Evolutionary conservation across 108 stramenopile species (phyloP).

Genomic region (Asterionellopsis glacialis): DNA sequence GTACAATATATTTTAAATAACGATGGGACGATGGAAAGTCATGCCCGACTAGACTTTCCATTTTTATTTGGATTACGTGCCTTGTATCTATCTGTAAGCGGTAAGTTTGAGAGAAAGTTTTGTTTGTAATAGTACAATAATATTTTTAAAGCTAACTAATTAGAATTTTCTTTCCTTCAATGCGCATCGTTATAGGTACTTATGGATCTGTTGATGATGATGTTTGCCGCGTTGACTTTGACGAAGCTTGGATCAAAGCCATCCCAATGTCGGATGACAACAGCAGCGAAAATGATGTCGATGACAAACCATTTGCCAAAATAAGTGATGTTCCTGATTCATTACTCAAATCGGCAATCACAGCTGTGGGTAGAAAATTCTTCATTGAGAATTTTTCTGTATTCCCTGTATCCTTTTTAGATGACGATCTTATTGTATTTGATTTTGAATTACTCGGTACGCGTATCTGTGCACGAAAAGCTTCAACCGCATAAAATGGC

Average conservation of each 20-base stretch:
- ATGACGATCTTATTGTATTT: conserved; percentile 73
- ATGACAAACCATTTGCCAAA: conserved; percentile 28
- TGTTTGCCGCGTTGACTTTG: conserved; percentile 67
- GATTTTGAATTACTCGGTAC: conserved; percentile 75
- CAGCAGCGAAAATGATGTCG: background rate
- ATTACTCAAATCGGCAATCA: conserved; percentile 37
- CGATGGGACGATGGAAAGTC: conserved; percentile 51
- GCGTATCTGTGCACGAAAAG: conserved; percentile 69
- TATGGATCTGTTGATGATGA: conserved; percentile 48
- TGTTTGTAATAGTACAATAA: too few relatives aligned
- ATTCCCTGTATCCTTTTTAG: conserved; percentile 70
- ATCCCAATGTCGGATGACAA: background rate
- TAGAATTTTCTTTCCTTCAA: too few relatives aligned
- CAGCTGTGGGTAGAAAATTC: conserved; percentile 35
- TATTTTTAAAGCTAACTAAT: too few relatives aligned
- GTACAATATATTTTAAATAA: conserved; percentile 42
- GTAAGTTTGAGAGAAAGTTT: conserved; percentile 1
- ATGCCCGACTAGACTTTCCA: conserved; percentile 55
- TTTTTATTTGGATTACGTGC: conserved; percentile 18
- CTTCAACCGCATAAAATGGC: background rate
- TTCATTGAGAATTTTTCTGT: conserved; percentile 67
- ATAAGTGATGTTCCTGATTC: conserved; percentile 52
- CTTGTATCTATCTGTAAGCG: conserved; percentile 45
- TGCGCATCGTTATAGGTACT: conserved; percentile 17
- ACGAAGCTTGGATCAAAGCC: conserved; percentile 59